Base-by-base conservation (phyloP, 2,329 filamentous ascomycete genomes). In the Colletotrichum lini region DNA sequence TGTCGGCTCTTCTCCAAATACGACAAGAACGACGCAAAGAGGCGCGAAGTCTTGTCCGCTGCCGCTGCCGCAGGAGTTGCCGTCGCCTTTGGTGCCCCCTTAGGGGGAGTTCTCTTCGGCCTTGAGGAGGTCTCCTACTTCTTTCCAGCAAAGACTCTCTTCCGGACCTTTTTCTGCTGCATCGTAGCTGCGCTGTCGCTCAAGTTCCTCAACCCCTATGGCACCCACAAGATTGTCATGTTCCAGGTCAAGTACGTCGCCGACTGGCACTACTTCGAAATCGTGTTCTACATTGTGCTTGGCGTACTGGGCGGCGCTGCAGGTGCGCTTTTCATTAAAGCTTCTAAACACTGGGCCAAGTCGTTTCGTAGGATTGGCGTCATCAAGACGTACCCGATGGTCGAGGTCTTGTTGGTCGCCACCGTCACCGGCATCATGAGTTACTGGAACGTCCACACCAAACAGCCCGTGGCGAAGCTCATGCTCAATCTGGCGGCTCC, bases 141-240 rank as follows among this genome's bases (percentile, higher is more conserved):
- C 82, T 98, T 98, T 80, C 96, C 96, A 0, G 94, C 96, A 7
- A 98, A 99, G 84, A 98, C 96, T 0, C 88, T 99, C 10, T 99
- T 99, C 84, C 88, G 96, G 64, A 98, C 96, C 0, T 99, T 99
- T 82, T 98, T 98, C 82, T 98, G 96, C 84, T 98, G 96, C 81
- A 98, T 98, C 76, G 92, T 93, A 42, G 95, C 96, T 1, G 95
- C 96, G 0, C 83, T 99, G 44, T 96, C 95, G 1, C 86, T 99
- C 75, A 98, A 98, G 78, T 98, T 98, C 75, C 85, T 98, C 47
- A 97, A 99, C 76, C 96, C 96, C 0, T 99, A 98, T 77, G 96
- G 96, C 40, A 98, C 95, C 0, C 91, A 93, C 79, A 98, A 99
- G 83, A 97, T 99, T 73, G 96, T 99, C 76, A 88, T 98, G 78